Evolutionary conservation across 2,329 filamentous ascomycete species (phyloP), one percentile per base, ranked within the genome.

Genomic region (Endoconidiophora polonica): DNA sequence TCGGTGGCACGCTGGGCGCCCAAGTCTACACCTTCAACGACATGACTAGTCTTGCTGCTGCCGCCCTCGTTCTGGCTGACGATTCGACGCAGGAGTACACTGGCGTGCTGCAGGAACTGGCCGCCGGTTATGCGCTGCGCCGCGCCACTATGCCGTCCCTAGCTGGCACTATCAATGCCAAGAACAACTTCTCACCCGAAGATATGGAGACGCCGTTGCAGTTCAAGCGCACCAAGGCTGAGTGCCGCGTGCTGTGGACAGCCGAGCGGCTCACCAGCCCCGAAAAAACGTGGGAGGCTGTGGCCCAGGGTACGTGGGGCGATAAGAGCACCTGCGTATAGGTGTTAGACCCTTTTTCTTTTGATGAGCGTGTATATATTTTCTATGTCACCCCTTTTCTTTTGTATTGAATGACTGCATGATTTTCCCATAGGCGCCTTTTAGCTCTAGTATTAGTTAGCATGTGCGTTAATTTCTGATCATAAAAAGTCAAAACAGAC

Each of bases 161-260:
- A 12, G 56, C 57, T 2, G 62, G 62, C 16, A 56, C 56, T 5
- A 44, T 56, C 49, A 59, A 59, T 47, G 44, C 49, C 4, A 54
- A 51, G 41, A 59, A 59, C 33, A 46, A 54, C 2, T 62, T 57
- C 54, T 56, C 44, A 16, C 48, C 55, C 16, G 37, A 53, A 16
- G 43, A 57, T 41, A 52, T 48, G 36, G 52, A 55, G 49, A 44
- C 58, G 18, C 71, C 77, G 12, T 61, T 72, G 14, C 79, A 83
- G 56, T 82, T 81, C 57, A 61, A 73, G 2, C 74, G 76, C 50
- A 72, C 79, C 55, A 68, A 74, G 1, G 73, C 78, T 1, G 72
- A 77, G 55, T 82, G 77, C 55, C 66, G 76, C 4, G 59, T 81
- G 10, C 82, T 71, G 58, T 80, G 73, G 53, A 77, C 77, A 2